Percentiles rank a stretch among this genome's conserved stretches.
These are phyloP conservation scores for Russula ochroleuca DNA, from an alignment of 768 basidiomycete genomes.

Conservation along the genomic window DNA sequence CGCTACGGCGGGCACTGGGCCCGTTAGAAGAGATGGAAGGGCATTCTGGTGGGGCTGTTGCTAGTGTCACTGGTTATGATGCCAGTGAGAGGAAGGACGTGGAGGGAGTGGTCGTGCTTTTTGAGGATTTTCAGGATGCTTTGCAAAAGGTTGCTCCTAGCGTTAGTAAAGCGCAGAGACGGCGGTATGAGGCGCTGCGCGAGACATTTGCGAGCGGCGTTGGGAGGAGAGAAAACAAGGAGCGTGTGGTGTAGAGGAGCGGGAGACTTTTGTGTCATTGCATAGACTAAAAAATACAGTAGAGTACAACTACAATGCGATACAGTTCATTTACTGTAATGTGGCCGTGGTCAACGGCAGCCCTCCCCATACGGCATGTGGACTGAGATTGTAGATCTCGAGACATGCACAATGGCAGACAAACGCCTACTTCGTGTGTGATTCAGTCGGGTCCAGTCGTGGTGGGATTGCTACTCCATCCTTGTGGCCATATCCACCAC, in stretches of 20 bases:
- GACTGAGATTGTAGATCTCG: too few species aligned
- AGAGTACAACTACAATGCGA: too few species aligned
- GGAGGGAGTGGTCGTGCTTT: constrained; percentile 45
- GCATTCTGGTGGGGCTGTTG: background rate
- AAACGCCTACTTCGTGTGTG: background rate
- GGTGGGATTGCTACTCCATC: constrained; percentile 6
- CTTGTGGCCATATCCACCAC: constrained; percentile 21
- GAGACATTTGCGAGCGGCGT: constrained; percentile 82
- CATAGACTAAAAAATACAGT: background rate
- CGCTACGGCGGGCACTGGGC: constrained; percentile 65
- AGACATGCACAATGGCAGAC: background rate
- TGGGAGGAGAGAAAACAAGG: constrained; percentile 37
- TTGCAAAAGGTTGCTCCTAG: constrained; percentile 81
- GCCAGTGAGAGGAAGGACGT: constrained; percentile 28
- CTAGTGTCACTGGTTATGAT: constrained; percentile 14
- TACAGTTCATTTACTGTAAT: too few species aligned
- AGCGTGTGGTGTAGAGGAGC: constrained; percentile 7
- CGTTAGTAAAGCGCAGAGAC: constrained; percentile 73
- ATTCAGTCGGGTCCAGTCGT: background rate
- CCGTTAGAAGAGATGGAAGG: constrained; percentile 58
- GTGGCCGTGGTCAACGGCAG: too few species aligned
- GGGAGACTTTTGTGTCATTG: background rate
- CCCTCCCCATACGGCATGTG: too few species aligned
- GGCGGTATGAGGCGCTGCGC: constrained; percentile 75
- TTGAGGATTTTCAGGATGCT: constrained; percentile 69